Evolutionary conservation across 306 rosid genomes (phyloP).

Genomic region (Quercus gilva): DNA sequence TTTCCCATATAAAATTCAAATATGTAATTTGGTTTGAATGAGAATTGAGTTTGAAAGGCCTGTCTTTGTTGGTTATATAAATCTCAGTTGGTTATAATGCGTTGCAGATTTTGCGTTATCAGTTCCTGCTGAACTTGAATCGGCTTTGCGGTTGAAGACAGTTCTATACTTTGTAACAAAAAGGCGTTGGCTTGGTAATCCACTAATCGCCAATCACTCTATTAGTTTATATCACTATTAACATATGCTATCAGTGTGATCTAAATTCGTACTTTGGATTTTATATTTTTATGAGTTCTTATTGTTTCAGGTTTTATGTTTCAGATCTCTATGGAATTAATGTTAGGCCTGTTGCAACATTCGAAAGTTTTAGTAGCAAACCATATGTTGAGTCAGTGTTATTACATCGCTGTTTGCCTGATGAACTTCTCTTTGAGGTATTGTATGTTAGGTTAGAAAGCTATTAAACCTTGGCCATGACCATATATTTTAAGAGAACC

Average conservation of each 20-base stretch:
- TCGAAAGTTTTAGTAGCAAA: conserved; percentile 83
- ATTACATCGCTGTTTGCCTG: conserved; percentile 76
- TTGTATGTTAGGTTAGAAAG: conserved; percentile 1
- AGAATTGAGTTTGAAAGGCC: neutral
- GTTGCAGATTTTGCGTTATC: conserved; percentile 57
- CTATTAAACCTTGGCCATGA: conserved; percentile 3
- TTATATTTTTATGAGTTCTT: conserved; percentile 25
- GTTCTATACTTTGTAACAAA: conserved; percentile 69
- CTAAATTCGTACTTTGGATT: neutral
- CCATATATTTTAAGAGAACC: neutral
- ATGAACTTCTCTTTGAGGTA: conserved; percentile 91
- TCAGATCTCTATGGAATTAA: conserved; percentile 93
- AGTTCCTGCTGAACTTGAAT: conserved; percentile 71
- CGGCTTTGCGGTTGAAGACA: conserved; percentile 66
- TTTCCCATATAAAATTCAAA: neutral
- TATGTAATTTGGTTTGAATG: neutral
- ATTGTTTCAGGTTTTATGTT: conserved; percentile 43
- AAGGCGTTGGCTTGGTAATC: conserved; percentile 88
- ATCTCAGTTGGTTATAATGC: neutral
- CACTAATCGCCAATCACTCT: conserved; percentile 22
- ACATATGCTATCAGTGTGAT: neutral
- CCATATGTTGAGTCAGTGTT: conserved; percentile 65
- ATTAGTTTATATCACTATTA: neutral
- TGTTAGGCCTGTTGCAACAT: conserved; percentile 93
- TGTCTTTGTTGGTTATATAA: neutral